Conservation (phyloP, 2,329 filamentous ascomycete genomes). For the Endocalyx cinctus region DNA sequence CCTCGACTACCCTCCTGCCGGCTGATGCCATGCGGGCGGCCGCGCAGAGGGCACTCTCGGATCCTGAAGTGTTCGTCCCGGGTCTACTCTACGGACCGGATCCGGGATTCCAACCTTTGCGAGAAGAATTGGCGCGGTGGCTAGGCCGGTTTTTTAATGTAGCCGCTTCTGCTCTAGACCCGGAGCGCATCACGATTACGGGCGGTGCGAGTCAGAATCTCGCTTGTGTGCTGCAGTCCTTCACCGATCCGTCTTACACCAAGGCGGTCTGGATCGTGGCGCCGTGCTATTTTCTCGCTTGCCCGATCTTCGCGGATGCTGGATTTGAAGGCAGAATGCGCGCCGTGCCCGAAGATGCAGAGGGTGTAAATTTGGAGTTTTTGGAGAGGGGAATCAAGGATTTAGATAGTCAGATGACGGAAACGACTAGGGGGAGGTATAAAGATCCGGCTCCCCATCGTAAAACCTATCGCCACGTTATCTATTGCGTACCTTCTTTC, state of each 20-base stretch:
- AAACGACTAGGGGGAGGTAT: slow-evolving; percentile 30
- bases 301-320: slow-evolving; percentile 78
- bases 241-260: slow-evolving; percentile 73
- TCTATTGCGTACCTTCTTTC: slow-evolving; percentile 86
- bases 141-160: slow-evolving; percentile 56
- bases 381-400: slow-evolving; percentile 11
- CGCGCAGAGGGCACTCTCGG: slow-evolving; percentile 54
- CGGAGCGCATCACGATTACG: slow-evolving; percentile 69
- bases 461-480: slow-evolving; percentile 80
- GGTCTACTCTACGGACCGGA: slow-evolving; percentile 80
- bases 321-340: slow-evolving; percentile 65
- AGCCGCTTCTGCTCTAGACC: slow-evolving; percentile 19
- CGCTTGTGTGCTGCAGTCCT: slow-evolving; percentile 72
- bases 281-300: slow-evolving; percentile 80
- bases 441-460: slow-evolving; percentile 55
- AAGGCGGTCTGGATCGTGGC: slow-evolving; percentile 73
- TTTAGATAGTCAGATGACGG: slow-evolving; percentile 6
- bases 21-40: slow-evolving; percentile 57
- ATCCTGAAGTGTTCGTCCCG: slow-evolving; percentile 53
- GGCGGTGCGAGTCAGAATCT: slow-evolving; percentile 83
- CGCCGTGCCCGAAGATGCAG: slow-evolving; percentile 70
- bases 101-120: slow-evolving; percentile 65
- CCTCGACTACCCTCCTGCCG: slow-evolving; percentile 59
- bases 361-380: slow-evolving; percentile 63
- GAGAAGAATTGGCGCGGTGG: slow-evolving; percentile 66